Base-by-base conservation (phyloP, 306 rosid species). In the Medicago ruthenica region DNA sequence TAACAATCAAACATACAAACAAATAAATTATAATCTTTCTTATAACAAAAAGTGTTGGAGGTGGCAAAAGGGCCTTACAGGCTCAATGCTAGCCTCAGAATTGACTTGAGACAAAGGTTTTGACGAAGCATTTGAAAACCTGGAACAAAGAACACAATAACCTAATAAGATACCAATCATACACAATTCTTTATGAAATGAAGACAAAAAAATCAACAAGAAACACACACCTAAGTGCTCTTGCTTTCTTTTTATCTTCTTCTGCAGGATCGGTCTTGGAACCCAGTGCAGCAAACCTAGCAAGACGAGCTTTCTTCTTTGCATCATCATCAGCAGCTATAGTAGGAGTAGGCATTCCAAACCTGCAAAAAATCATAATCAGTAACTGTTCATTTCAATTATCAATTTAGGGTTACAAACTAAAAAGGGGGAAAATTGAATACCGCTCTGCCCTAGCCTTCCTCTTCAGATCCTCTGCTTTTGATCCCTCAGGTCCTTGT, bases 361-460 rank as follows among this genome's bases (percentile, higher is more conserved):
- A 95, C 87, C 98, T 95, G 76, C 12, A 3, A 58, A 47, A 71
- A 71, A 79, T 16, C 71, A 80, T 14, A 53, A 66, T 68, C 54
- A 63, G 9, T 20, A 34, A 65, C 36, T 45, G 16, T 4, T 70
- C 17, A 31, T 9, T 20, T 12, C 9, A 3, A 76, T 66, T 72
- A 6, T 12, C 2, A 41, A 20, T 17, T 71, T 44, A 71, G 71
- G 42, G 74, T 68, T 45, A 22, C 14, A 73, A 4, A 67, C 17
- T 42, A 65, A 71, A 39, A 74, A 51, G 17, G 2, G 54, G 62
- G 36, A 44, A 61, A 70, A n/a, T 1, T n/a, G 59, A 50, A 75
- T 78, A 94, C 97, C 98, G 92, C 82, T 90, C 97, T 9, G 92
- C 96, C 79, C 98, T 90, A 65, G 96, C 93, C 66, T 92, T 94